Evolutionary conservation across 2,329 filamentous ascomycete species (phyloP).

Genomic region (Exophiala xenobiotica): DNA sequence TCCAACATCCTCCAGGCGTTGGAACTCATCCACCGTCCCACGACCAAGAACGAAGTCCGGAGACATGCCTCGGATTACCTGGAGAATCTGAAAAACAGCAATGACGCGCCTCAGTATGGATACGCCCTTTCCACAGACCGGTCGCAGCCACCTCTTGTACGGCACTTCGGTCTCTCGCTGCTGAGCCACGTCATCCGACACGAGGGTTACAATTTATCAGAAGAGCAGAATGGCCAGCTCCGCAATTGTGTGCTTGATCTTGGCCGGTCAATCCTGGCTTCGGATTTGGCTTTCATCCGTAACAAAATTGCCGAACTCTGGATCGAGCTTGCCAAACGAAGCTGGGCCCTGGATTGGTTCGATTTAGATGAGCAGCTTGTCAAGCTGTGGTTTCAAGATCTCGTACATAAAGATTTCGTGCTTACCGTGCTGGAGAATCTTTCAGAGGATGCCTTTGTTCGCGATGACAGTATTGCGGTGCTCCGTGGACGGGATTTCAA

Average conservation of each 20-base stretch:
- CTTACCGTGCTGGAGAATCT: constrained; percentile 85
- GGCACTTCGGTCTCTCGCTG: constrained; percentile 90
- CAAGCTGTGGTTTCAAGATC: constrained; percentile 67
- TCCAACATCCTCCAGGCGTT: constrained; percentile 74
- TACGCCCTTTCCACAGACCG: constrained; percentile 76
- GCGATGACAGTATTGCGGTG: constrained; percentile 82
- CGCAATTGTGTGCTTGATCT: constrained; percentile 77
- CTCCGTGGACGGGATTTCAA: constrained; percentile 81
- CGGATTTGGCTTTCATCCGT: constrained; percentile 78
- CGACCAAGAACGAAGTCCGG: constrained; percentile 76
- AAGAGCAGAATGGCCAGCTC: constrained; percentile 66
- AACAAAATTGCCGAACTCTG: constrained; percentile 95
- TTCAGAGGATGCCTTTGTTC: constrained; percentile 89
- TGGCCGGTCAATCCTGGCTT: constrained; percentile 66
- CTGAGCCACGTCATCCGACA: constrained; percentile 88
- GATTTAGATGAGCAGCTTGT: constrained; percentile 87
- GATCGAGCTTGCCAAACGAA: constrained; percentile 90
- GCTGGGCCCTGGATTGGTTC: constrained; percentile 90
- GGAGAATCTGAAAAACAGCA: constrained; percentile 76
- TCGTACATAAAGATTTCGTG: constrained; percentile 78
- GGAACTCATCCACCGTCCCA: constrained; percentile 79
- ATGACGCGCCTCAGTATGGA: constrained; percentile 79
- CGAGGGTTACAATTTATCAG: constrained; percentile 71
- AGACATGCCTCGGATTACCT: constrained; percentile 81
- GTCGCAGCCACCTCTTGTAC: constrained; percentile 74